Conservation (phyloP, 148 eudicot species). For the Fagopyrum tataricum region DNA sequence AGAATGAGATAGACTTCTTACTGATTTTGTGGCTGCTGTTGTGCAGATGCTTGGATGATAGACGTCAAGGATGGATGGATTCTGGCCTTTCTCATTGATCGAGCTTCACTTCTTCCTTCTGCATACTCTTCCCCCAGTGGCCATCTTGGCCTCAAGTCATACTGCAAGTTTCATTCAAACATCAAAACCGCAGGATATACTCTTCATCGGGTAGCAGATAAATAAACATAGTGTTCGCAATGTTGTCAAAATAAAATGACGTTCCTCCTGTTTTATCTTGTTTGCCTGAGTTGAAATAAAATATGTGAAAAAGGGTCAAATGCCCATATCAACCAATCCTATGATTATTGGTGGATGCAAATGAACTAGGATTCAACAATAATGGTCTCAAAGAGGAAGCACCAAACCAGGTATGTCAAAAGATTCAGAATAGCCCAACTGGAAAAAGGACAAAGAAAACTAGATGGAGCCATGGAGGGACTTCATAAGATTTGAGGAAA, state of each 20-base stretch:
- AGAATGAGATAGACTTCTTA: not conserved
- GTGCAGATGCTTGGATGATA: slow-evolving; percentile 59
- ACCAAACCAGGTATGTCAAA: not conserved
- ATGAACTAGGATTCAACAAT: not conserved
- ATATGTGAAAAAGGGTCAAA: not conserved
- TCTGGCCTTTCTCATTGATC: slow-evolving; percentile 76
- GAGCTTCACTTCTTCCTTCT: slow-evolving; percentile 83
- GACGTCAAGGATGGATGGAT: slow-evolving; percentile 88
- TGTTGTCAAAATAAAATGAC: not conserved
- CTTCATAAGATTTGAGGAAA: not conserved
- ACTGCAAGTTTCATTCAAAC: slow-evolving; percentile 27
- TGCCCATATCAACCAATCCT: no score
- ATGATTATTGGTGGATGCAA: not conserved
- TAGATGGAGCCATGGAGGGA: not conserved
- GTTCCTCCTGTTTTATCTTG: no score
- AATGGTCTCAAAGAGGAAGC: not conserved
- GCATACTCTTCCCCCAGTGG: slow-evolving; percentile 92
- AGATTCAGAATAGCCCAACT: not conserved
- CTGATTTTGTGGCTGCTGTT: slow-evolving; percentile 14
- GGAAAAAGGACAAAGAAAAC: not conserved
- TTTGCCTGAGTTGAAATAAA: no score
- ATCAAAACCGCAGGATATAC: not conserved
- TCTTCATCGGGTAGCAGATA: not conserved
- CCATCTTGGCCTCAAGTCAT: slow-evolving; percentile 93
- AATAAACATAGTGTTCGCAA: not conserved